phyloP scores from a whole-genome alignment of 2,329 filamentous ascomycete genomes.

The Fusarium veterinarium region DNA sequence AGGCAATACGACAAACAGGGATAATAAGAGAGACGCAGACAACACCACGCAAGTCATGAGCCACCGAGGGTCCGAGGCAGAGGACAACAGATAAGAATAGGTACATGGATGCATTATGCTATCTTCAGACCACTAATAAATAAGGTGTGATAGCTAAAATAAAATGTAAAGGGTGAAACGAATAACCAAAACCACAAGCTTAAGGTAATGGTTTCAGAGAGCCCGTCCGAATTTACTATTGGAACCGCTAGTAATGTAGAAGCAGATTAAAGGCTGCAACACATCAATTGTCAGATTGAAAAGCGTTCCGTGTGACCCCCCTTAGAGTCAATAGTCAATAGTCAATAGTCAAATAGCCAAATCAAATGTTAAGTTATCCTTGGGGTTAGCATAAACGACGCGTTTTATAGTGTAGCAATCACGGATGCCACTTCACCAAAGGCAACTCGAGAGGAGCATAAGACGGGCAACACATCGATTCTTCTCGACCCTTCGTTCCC shows the following conservation, averaged over 20 bases:
- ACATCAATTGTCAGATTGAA: conserved; percentile 63
- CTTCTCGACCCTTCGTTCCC: conserved; percentile 41
- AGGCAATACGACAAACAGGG: background rate
- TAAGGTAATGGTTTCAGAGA: conserved; percentile 67
- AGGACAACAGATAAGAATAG: background rate
- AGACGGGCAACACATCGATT: conserved; percentile 45
- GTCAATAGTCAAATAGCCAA: background rate
- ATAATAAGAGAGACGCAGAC: background rate
- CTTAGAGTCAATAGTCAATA: background rate
- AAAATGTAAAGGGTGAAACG: conserved; percentile 72
- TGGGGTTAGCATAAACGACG: conserved; percentile 18
- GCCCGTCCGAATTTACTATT: conserved; percentile 63
- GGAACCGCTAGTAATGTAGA: conserved; percentile 66
- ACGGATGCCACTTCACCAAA: conserved; percentile 39
- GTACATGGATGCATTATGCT: background rate
- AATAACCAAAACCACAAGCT: conserved; percentile 65
- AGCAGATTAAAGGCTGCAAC: conserved; percentile 66
- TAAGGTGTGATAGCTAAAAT: background rate
- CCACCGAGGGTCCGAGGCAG: background rate
- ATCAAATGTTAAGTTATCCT: background rate
- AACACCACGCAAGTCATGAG: background rate
- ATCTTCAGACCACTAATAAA: background rate
- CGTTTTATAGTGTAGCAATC: background rate
- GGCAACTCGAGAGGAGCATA: conserved; percentile 27
- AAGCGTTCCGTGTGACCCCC: conserved; percentile 44